phyloP scores from a whole-genome alignment of 768 basidiomycete species.

The Suillus weaverae region DNA sequence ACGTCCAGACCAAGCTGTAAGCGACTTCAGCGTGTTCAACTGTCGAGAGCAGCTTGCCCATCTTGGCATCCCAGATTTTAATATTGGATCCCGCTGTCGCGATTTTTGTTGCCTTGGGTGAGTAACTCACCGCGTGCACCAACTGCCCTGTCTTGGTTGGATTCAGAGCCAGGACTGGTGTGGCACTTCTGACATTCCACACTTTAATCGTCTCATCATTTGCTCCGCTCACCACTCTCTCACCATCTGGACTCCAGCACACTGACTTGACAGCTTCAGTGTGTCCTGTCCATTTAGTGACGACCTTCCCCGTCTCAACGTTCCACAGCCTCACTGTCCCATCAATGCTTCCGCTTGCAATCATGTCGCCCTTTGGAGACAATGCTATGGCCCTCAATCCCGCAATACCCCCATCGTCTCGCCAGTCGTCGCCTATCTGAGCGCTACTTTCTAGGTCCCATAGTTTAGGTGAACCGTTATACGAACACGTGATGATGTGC shows the following conservation, averaged over 20 bases:
- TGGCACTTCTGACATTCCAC: neutral
- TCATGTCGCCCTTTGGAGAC: conserved; percentile 25
- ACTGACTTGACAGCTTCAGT: conserved; percentile 22
- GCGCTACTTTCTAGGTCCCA: neutral
- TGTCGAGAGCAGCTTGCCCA: conserved; percentile 16
- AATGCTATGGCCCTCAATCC: conserved; percentile 20
- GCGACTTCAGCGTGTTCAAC: neutral
- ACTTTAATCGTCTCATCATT: neutral
- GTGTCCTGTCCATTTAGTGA: conserved; percentile 19
- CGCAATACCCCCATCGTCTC: neutral
- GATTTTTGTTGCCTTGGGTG: conserved; percentile 26
- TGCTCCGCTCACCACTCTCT: neutral
- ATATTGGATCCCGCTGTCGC: conserved; percentile 29
- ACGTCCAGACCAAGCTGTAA: neutral
- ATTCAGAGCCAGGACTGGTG: conserved; percentile 6
- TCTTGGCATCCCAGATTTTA: conserved; percentile 31
- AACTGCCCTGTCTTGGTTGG: conserved; percentile 16
- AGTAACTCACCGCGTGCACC: conserved; percentile 29
- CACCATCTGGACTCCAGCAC: conserved; percentile 20
- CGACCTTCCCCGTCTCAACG: conserved; percentile 19
- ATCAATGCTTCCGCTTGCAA: conserved; percentile 24
- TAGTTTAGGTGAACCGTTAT: neutral
- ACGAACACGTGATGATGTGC: neutral
- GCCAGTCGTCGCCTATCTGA: neutral
- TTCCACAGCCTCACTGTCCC: conserved; percentile 26